These are phyloP conservation scores for Berberis thunbergii DNA, from an alignment of 164 flowering plant genomes.

Conservation along the genomic window DNA sequence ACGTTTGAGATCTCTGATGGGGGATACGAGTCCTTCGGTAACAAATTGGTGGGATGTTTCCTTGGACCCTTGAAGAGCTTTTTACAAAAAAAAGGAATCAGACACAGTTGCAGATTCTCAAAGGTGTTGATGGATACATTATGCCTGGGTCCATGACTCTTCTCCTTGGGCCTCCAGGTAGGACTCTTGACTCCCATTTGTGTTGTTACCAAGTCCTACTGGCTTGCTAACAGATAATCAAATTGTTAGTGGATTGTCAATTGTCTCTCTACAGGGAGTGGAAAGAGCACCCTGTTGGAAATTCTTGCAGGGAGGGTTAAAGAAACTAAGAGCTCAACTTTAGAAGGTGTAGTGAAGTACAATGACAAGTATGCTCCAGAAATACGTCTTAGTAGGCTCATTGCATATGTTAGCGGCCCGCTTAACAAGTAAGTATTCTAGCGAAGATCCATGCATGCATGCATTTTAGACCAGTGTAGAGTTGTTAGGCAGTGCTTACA, in stretches of 20 bases:
- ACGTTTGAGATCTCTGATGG: constrained; percentile 4
- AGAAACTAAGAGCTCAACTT: constrained; percentile 5
- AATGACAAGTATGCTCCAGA: constrained; percentile 21
- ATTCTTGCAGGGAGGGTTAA: constrained; percentile 20
- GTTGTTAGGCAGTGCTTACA: neutral
- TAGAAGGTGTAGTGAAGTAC: constrained; percentile 25
- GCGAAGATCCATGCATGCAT: neutral
- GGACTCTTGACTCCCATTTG: neutral
- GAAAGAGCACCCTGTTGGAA: constrained; percentile 21
- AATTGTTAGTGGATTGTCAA: neutral
- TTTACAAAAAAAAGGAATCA: constrained; percentile 1
- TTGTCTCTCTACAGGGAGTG: constrained; percentile 12
- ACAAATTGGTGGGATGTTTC: constrained; percentile 14
- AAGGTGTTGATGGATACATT: constrained; percentile 22
- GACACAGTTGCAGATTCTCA: constrained; percentile 18
- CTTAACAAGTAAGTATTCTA: constrained; percentile 18
- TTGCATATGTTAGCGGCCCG: constrained; percentile 20
- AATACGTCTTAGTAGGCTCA: constrained; percentile 22
- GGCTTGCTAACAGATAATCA: neutral
- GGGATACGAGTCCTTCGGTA: constrained; percentile 12
- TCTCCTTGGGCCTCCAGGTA: constrained; percentile 24
- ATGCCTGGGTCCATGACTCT: constrained; percentile 27
- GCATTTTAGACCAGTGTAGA: too few relatives aligned
- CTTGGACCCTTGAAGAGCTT: constrained; percentile 9
- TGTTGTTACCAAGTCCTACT: neutral